phyloP scores from a whole-genome alignment of 108 stramenopile genomes.

The Parmales sp. region DNA sequence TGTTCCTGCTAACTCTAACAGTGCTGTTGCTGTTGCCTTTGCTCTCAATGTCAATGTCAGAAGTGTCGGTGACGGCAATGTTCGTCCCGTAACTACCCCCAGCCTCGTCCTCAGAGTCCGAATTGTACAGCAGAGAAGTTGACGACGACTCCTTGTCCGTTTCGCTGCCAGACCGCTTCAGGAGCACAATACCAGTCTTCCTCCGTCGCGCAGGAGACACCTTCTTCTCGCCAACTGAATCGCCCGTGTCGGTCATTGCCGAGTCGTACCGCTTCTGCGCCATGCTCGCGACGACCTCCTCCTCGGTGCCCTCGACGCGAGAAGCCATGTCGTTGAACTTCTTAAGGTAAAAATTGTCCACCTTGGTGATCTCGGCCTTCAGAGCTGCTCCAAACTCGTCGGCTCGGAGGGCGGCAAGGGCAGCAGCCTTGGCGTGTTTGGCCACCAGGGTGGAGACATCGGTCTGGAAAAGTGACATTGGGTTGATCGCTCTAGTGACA shows the following conservation, averaged over 20 bases:
- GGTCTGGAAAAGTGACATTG: too few relatives aligned
- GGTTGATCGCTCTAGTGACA: too few relatives aligned
- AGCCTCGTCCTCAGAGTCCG: neutral
- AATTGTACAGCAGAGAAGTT: neutral
- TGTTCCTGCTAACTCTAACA: neutral
- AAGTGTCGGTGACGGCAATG: neutral
- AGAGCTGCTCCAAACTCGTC: neutral
- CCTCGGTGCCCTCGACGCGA: too few relatives aligned
- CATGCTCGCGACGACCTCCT: too few relatives aligned
- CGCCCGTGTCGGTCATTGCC: too few relatives aligned
- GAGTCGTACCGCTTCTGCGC: too few relatives aligned
- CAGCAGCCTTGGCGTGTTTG: neutral
- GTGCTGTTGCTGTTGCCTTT: neutral
- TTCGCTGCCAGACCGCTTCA: neutral
- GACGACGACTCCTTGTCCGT: neutral
- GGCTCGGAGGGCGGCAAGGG: neutral
- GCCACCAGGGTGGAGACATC: neutral
- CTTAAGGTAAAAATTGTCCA: neutral
- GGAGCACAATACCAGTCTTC: too few relatives aligned
- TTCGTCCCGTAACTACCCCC: conserved; percentile 31
- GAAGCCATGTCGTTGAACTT: too few relatives aligned
- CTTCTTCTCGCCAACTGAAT: too few relatives aligned
- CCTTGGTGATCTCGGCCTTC: conserved; percentile 8
- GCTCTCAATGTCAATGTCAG: neutral
- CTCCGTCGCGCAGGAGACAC: too few relatives aligned